Evolutionary conservation across 257 asterid genomes (phyloP).

Genomic region (Marsdenia floribunda): DNA sequence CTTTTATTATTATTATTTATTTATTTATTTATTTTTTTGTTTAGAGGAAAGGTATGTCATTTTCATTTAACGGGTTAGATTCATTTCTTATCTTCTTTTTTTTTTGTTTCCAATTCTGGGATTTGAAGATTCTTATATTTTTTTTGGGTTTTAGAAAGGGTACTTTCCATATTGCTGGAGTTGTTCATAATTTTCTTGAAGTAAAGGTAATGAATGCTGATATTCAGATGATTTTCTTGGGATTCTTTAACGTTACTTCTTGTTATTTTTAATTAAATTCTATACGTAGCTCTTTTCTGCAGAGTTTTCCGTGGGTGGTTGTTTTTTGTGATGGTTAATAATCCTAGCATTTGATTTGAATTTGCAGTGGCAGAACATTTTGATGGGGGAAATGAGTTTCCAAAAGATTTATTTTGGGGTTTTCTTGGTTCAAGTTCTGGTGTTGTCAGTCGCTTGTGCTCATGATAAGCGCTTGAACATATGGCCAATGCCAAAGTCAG

Average conservation of each 20-base stretch:
- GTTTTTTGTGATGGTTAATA: not conserved
- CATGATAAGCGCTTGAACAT: conserved; percentile 43
- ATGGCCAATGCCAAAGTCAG: conserved; percentile 95
- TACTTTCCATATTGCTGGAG: not conserved
- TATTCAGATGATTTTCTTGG: not conserved
- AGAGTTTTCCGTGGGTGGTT: not conserved
- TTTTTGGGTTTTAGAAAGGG: not conserved
- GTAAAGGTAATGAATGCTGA: conserved; percentile 11
- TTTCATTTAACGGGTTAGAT: not conserved
- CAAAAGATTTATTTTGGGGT: conserved; percentile 25
- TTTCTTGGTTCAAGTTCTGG: conserved; percentile 28
- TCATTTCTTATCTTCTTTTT: not conserved
- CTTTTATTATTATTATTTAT: too few species aligned
- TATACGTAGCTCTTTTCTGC: too few species aligned
- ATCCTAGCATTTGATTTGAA: conserved; percentile 3
- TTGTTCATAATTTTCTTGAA: conserved; percentile 5
- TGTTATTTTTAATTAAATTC: not conserved
- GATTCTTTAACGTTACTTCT: not conserved
- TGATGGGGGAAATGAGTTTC: conserved; percentile 31
- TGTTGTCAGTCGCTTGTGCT: conserved; percentile 34
- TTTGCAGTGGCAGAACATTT: conserved; percentile 25
- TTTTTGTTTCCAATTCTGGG: not conserved
- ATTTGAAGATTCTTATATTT: not conserved
- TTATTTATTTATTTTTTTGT: not conserved
- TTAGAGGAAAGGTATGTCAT: not conserved